These are phyloP conservation scores for Candida piceae DNA, from an alignment of 805 yeast genomes.

Conservation along the genomic window DNA sequence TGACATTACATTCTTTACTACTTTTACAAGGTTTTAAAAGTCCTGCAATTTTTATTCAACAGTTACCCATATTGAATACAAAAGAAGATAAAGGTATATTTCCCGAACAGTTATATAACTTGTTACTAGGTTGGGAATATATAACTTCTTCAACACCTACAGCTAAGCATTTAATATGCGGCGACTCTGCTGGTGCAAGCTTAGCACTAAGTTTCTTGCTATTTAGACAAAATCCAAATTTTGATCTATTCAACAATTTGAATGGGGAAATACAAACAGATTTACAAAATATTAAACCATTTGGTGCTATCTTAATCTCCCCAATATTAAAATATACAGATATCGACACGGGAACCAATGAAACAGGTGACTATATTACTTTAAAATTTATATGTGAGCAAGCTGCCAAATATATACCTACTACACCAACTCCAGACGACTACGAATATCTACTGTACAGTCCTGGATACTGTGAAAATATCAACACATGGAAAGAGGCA, in stretches of 20 bases:
- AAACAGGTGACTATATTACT: no score
- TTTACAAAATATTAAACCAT: constrained; percentile 13
- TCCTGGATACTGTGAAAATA: constrained; percentile 29
- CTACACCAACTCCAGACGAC: constrained; percentile 15
- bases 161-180: constrained; percentile 33
- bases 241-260: constrained; percentile 9
- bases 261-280: constrained; percentile 24
- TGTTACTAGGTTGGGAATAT: constrained; percentile 30
- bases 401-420: no score
- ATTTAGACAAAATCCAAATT: constrained; percentile 32
- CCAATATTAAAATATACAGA: constrained; percentile 22
- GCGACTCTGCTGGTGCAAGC: constrained; percentile 49
- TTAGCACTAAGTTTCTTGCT: constrained; percentile 33
- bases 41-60: constrained; percentile 40
- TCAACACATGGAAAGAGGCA: constrained; percentile 35
- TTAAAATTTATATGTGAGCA: no score
- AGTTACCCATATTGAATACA: constrained; percentile 17
- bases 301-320: constrained; percentile 24
- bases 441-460: constrained; percentile 25
- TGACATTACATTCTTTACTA: constrained; percentile 36
- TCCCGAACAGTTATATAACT: constrained; percentile 24
- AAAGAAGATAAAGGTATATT: constrained; percentile 10
- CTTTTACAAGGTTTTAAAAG: constrained; percentile 44
- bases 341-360: constrained; percentile 7
- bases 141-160: constrained; percentile 18